Base-by-base conservation (phyloP, 176 grass and related monocot genomes). In the Oryza glumipatula region DNA sequence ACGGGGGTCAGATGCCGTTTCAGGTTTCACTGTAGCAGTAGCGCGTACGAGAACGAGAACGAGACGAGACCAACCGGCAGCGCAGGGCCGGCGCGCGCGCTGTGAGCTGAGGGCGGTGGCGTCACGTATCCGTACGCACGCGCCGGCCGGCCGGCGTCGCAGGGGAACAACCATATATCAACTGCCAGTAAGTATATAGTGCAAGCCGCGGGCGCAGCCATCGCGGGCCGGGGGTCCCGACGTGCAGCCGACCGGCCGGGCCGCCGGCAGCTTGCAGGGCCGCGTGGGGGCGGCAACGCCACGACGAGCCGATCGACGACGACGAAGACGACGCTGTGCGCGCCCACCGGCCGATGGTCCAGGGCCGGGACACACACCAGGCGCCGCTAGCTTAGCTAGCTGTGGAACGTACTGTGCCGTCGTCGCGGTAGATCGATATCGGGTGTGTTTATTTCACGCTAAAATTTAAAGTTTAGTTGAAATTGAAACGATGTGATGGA, bases 151-250 rank as follows among this genome's bases (percentile, higher is more conserved):
- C 3, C 5, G 45, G 15, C 70, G 41, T 47, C 14, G 44, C 0
- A 56, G 63, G 66, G 67, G 38, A 71, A 85, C 67, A 78, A 63
- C 77, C 83, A 41, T 41, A 41, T 41, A 71, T 28, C 35, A 38
- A 4, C 15, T n/a, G 65, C 48, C 65, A 54, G 15, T 19, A 14
- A 14, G 47, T 11, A 45, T 11, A 45, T 70, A 11, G 80, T 61
- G 45, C 82, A 21, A 4, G 47, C 67, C 45, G 4, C 54, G 49
- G 49, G 49, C 49, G 49, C 49, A 16, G 49, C 54, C 56, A 41
- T 48, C 21, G 14, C 15, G 69, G 22, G 30, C 48, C n/a, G n/a
- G 67, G 60, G 60, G 38, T 39, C 39, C 65, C n/a, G 19, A 58
- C 54, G 61, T 3, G 14, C 28, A 28, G 28, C 36, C 36, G 36